Evolutionary conservation across 495 filamentous ascomycete genomes (phyloP), one percentile per base, ranked within the genome.

Genomic region (Massariosphaeria phaeospora): DNA sequence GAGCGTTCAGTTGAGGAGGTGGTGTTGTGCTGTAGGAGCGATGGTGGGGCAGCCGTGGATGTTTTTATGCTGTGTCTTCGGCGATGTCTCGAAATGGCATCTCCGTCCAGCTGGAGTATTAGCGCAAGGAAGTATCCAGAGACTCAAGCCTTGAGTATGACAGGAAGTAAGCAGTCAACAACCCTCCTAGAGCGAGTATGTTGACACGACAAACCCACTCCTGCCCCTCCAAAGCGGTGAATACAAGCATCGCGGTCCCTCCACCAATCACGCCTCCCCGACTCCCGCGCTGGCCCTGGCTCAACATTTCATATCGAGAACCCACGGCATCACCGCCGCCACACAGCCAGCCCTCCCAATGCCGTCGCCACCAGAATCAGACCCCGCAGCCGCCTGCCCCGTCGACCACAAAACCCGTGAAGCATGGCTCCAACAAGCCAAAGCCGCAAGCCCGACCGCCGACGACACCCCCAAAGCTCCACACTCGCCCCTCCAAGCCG

Each of bases 351-450:
- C 10, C 41, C 1, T 23, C 35, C 31, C 24, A 41, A 40, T 40
- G 38, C 29, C 49, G 57, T 65, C 73, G 61, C 50, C 66, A 46
- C 61, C 60, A 40, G 61, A 62, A 57, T 56, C 55, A 42, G 66
- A 42, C 20, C 33, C 59, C 3, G 54, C 72, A 26, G 70, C 70
- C 46, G 73, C 76, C 55, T 96, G 93, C 63, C 93, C 93, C 1
- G 87, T 96, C 55, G 89, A 96, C 71, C 86, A 86, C 65, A 85
- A 86, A 64, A 86, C 90, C 23, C 83, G 91, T 55, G 82, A 85
- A 58, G 75, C 84, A 54, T 98, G 90, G 91, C 75, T 96, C 23
- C 70, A 78, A 61, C 75, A 80, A 24, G 67, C 72, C n/a, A 42
- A 42, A 40, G 13, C 48, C 12, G 33, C 63, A 62, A 50, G 44